Percentiles rank a stretch among this genome's conserved stretches.
These are phyloP conservation scores for Naganishia vishniacii DNA, from an alignment of 768 basidiomycete genomes.

Conservation along the genomic window DNA sequence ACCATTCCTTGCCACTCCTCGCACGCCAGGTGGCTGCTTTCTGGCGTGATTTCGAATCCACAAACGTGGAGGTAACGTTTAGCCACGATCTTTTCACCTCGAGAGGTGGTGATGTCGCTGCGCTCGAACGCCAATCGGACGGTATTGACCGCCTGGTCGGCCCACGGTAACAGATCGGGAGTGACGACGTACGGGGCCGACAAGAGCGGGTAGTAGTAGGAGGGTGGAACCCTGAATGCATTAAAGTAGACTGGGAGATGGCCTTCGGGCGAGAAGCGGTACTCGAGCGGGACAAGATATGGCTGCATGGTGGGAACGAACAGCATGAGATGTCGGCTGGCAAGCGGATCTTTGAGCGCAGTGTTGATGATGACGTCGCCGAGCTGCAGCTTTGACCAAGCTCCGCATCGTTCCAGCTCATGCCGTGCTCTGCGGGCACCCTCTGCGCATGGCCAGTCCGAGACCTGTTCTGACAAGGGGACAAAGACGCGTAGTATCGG, in stretches of 20 bases:
- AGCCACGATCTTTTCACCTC: constrained; percentile 43
- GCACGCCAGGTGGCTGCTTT: constrained; percentile 9
- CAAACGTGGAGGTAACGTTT: constrained; percentile 49
- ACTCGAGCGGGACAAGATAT: constrained; percentile 44
- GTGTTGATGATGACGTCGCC: constrained; percentile 47
- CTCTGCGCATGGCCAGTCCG: constrained; percentile 44
- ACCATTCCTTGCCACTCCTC: constrained; percentile 46
- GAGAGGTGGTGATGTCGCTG: constrained; percentile 43
- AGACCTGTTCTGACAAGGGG: constrained; percentile 39
- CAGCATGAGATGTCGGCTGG: constrained; percentile 40
- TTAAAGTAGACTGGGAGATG: constrained; percentile 46
- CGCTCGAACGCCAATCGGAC: constrained; percentile 45
- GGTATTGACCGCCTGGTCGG: constrained; percentile 30
- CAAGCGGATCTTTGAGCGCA: constrained; percentile 35
- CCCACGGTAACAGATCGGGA: constrained; percentile 45
- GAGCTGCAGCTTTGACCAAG: constrained; percentile 34
- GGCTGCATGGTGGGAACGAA: constrained; percentile 43
- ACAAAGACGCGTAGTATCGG: constrained; percentile 46
- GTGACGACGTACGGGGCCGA: constrained; percentile 42
- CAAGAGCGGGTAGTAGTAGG: constrained; percentile 46
- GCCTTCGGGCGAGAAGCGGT: constrained; percentile 32
- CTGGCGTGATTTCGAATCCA: constrained; percentile 38
- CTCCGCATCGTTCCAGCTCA: constrained; percentile 47
- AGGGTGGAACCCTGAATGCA: constrained; percentile 44
- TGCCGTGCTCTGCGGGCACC: constrained; percentile 35